phyloP scores from a whole-genome alignment of 2,329 filamentous ascomycete genomes.

The Tolypocladium nubicola region DNA sequence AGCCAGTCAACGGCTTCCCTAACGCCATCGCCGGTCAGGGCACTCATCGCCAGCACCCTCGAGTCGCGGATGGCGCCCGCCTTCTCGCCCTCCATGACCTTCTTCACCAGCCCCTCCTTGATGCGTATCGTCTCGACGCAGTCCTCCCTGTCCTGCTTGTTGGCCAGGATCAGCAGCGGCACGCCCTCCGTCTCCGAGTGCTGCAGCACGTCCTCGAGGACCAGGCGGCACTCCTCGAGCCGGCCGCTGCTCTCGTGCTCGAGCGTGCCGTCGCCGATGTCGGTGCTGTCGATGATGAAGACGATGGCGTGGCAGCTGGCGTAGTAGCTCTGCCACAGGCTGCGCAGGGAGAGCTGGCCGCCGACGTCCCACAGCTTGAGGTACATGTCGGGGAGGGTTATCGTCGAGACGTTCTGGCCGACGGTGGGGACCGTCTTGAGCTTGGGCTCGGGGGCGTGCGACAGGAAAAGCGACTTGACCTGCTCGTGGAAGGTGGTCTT shows the following conservation, averaged over 20 bases:
- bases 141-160: constrained; percentile 96
- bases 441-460: constrained; percentile 50
- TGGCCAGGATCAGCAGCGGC: constrained; percentile 82
- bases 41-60: constrained; percentile 81
- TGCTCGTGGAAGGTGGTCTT: constrained; percentile 98
- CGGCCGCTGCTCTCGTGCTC: constrained; percentile 42
- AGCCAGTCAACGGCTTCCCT: constrained; percentile 97
- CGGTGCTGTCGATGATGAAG: constrained; percentile 92
- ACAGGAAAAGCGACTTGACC: constrained; percentile 78
- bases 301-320: constrained; percentile 89
- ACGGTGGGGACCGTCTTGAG: constrained; percentile 90
- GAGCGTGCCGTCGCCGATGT: constrained; percentile 76
- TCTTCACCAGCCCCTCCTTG: constrained; percentile 91
- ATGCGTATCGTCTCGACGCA: constrained; percentile 96
- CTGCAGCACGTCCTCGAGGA: constrained; percentile 82
- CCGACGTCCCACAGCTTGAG: constrained; percentile 98
- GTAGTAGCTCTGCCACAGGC: constrained; percentile 95
- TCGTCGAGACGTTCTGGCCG: constrained; percentile 90
- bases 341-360: constrained; percentile 78
- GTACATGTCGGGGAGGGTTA: constrained; percentile 88
- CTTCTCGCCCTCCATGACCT: constrained; percentile 91
- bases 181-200: constrained; percentile 84
- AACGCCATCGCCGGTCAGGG: constrained; percentile 79
- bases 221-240: constrained; percentile 78
- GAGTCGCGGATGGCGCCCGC: constrained; percentile 79